A percentile compares a stretch with the other conserved stretches of the same genome.
phyloP scores from a whole-genome alignment of 2,329 filamentous ascomycete genomes.

The Colletotrichum echinochloae region DNA sequence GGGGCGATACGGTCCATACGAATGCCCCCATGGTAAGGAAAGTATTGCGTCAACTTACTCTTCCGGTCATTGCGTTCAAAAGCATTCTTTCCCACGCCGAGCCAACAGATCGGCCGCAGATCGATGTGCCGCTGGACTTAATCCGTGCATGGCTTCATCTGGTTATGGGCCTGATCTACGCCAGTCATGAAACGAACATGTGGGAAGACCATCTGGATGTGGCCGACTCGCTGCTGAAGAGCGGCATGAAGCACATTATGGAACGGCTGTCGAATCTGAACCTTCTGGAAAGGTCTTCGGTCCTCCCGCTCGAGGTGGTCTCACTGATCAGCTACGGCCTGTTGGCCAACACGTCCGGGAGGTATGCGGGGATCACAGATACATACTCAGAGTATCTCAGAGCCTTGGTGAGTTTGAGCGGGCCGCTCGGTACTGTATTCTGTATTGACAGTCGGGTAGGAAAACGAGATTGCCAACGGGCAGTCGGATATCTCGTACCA shows the following conservation, averaged over 20 bases:
- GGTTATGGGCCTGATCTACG: constrained; percentile 52
- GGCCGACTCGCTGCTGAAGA: constrained; percentile 48
- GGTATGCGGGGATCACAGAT: constrained; percentile 53
- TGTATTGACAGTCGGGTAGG: constrained; percentile 47
- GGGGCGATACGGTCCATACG: constrained; percentile 14
- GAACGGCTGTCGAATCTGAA: constrained; percentile 47
- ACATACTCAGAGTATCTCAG: constrained; percentile 58
- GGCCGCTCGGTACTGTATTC: neutral
- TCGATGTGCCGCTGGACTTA: constrained; percentile 52
- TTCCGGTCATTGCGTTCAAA: constrained; percentile 42
- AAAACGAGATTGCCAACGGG: constrained; percentile 55
- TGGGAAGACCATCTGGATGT: constrained; percentile 49
- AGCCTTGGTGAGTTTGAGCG: constrained; percentile 50
- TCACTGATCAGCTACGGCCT: constrained; percentile 55
- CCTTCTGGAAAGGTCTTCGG: constrained; percentile 51
- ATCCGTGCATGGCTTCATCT: constrained; percentile 57
- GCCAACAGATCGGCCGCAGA: constrained; percentile 36
- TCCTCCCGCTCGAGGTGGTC: constrained; percentile 58
- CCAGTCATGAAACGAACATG: constrained; percentile 40
- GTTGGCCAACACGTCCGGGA: constrained; percentile 53
- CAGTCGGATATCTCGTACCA: constrained; percentile 56
- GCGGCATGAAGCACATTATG: constrained; percentile 54
- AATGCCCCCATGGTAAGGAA: constrained; percentile 36
- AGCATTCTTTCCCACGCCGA: constrained; percentile 42
- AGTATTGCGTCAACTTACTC: constrained; percentile 34